Base-by-base conservation (phyloP, 495 filamentous ascomycete genomes). In the Penicillium atrosanguineum region DNA sequence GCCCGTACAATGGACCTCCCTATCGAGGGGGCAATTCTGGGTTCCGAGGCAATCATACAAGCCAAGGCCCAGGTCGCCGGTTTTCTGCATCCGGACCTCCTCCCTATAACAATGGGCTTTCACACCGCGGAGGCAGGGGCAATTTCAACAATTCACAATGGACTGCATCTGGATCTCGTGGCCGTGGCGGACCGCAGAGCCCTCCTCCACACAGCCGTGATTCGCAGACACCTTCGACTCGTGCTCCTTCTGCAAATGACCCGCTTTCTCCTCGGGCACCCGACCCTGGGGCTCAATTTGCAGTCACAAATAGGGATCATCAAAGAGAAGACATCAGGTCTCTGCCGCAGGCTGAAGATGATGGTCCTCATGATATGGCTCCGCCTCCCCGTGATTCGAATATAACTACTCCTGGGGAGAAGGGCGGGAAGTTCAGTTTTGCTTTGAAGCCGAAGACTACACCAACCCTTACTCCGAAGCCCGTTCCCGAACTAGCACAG, bases 391-490 rank as follows among this genome's bases (percentile, higher is more conserved):
- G 66, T 41, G 74, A 82, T 53, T 66, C 79, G 14, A 67, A 75
- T 15, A 67, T 73, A 6, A 71, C 80, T 21, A 73, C 80, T 36
- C 75, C 81, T 21, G 71, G 79, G 46, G 76, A 75, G 40, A 82
- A 79, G 70, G 81, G 77, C 15, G 85, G 84, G 36, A 93, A 91
- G 65, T 90, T 96, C 60, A 91, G 88, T 61, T 96, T 96, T 68
- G 87, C 89, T 12, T 86, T 96, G 68, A 95, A 94, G 65, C 74
- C 83, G 0, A 94, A 94, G 53, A 70, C 82, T 19, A 70, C 78
- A 6, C 72, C 83, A 18, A 71, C 81, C 20, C 64, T 76, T 7
- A 61, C 75, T 8, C 79, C 88, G 4, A 88, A 90, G 54, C 82
- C 86, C 7, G 88, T 79, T n/a, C 75, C 79, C 79, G 75, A 91